phyloP scores from a whole-genome alignment of 306 rosid genomes.

The Cucumis hystrix region DNA sequence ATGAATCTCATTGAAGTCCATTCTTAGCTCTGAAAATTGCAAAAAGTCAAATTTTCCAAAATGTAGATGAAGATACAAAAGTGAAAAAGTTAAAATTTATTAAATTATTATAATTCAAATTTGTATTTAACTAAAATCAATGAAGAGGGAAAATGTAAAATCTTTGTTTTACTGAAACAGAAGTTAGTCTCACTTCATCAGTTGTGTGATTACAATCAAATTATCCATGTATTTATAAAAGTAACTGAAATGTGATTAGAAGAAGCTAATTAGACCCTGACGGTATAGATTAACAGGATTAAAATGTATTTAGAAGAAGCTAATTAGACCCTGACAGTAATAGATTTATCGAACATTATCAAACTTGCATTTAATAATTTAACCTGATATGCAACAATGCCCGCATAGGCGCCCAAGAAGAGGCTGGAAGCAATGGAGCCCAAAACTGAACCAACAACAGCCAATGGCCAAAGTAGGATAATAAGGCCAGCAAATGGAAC shows the following conservation, averaged over 20 bases:
- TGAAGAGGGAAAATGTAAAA: not conserved
- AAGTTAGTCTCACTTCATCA: not conserved
- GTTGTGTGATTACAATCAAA: not conserved
- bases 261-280: not conserved
- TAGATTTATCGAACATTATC: not conserved
- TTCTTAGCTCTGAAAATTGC: not conserved
- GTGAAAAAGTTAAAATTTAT: not conserved
- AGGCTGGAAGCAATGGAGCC: conserved; percentile 56
- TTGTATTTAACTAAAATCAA: not conserved
- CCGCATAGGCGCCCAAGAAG: conserved; percentile 79
- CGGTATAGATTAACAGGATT: not conserved
- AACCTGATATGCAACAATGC: conserved; percentile 78
- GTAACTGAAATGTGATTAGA: not conserved
- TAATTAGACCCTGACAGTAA: not conserved
- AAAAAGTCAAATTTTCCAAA: not conserved
- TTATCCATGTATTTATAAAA: not conserved
- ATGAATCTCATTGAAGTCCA: not conserved
- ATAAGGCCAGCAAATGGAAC: conserved; percentile 98
- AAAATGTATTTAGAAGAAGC: not conserved
- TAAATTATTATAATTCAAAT: not conserved
- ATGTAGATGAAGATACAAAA: not conserved
- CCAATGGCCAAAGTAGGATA: conserved; percentile 90
- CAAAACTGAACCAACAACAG: conserved; percentile 64
- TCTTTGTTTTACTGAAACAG: not conserved
- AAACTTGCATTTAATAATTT: not conserved